phyloP scores from a whole-genome alignment of 768 basidiomycete genomes.

The Auricularia cornea region DNA sequence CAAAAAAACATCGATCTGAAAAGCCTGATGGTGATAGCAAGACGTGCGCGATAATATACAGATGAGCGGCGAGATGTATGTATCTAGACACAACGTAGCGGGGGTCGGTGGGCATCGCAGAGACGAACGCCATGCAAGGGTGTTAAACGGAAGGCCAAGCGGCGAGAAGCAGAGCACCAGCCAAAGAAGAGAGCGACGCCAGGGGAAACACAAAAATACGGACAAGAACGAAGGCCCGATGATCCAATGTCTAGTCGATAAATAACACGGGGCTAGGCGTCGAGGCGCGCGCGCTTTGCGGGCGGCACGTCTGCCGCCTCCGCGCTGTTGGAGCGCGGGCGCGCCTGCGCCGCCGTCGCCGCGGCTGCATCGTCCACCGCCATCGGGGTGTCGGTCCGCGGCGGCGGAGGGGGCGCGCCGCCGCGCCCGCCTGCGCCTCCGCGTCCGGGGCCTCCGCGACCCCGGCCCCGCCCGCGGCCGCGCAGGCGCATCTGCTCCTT shows the following conservation, averaged over 20 bases:
- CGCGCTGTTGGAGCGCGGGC: neutral
- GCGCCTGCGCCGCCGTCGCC: neutral
- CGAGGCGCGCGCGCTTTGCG: neutral
- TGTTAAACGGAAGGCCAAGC: too few relatives aligned
- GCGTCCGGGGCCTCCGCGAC: slow-evolving; percentile 25
- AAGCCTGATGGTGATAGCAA: too few relatives aligned
- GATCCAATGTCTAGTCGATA: neutral
- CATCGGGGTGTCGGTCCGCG: neutral
- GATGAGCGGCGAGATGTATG: too few relatives aligned
- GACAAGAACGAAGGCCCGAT: neutral
- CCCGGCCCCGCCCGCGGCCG: slow-evolving; percentile 14
- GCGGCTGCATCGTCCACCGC: neutral
- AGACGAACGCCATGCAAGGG: too few relatives aligned
- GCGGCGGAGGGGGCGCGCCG: slow-evolving; percentile 18
- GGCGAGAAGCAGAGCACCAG: too few relatives aligned
- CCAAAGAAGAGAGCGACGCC: too few relatives aligned
- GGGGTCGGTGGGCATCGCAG: too few relatives aligned
- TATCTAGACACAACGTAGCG: too few relatives aligned
- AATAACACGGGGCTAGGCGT: neutral
- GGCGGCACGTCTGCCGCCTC: neutral
- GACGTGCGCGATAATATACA: too few relatives aligned
- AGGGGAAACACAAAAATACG: neutral
- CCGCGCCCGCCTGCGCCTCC: slow-evolving; percentile 32
- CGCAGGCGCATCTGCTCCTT: slow-evolving; percentile 60
- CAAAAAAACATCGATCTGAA: too few relatives aligned